These are phyloP conservation scores for Tuber borchii DNA, from an alignment of 495 filamentous ascomycete species.

Conservation along the genomic window DNA sequence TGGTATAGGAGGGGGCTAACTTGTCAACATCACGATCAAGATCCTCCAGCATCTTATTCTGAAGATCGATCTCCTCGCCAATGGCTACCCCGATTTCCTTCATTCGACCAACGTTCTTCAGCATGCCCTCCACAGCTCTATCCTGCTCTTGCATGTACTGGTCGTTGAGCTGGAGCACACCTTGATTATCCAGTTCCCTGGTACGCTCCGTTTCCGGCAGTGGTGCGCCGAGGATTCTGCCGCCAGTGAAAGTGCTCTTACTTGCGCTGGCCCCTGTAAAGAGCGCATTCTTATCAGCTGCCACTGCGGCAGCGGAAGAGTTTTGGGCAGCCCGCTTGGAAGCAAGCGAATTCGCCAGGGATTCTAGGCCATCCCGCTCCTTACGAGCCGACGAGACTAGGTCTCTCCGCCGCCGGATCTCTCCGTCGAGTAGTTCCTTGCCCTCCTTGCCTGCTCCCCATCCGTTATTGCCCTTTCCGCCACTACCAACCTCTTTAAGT, in stretches of 20 bases:
- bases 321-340: slow-evolving; percentile 44
- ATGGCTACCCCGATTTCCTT: slow-evolving; percentile 81
- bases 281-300: slow-evolving; percentile 55
- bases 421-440: slow-evolving; percentile 68
- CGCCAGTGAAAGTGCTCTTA: slow-evolving; percentile 42
- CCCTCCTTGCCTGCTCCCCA: slow-evolving; percentile 41
- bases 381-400: slow-evolving; percentile 67
- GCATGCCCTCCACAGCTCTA: slow-evolving; percentile 65
- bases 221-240: slow-evolving; percentile 70
- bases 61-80: slow-evolving; percentile 73
- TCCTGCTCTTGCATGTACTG: slow-evolving; percentile 86
- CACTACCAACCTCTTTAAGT: slow-evolving; percentile 50
- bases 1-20: slow-evolving; percentile 37
- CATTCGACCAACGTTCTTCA: slow-evolving; percentile 69
- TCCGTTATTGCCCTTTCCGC: slow-evolving; percentile 43
- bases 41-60: slow-evolving; percentile 72
- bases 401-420: slow-evolving; percentile 73
- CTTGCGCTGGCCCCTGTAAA: slow-evolving; percentile 43
- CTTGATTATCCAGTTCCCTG: slow-evolving; percentile 80
- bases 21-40: slow-evolving; percentile 68
- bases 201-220: slow-evolving; percentile 79
- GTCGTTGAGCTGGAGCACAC: slow-evolving; percentile 76
- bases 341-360: slow-evolving; percentile 66
- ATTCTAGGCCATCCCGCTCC: slow-evolving; percentile 81
- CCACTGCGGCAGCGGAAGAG: slow-evolving; percentile 43